Conservation (phyloP, 768 basidiomycete species). For the Lactifluus volemus region DNA sequence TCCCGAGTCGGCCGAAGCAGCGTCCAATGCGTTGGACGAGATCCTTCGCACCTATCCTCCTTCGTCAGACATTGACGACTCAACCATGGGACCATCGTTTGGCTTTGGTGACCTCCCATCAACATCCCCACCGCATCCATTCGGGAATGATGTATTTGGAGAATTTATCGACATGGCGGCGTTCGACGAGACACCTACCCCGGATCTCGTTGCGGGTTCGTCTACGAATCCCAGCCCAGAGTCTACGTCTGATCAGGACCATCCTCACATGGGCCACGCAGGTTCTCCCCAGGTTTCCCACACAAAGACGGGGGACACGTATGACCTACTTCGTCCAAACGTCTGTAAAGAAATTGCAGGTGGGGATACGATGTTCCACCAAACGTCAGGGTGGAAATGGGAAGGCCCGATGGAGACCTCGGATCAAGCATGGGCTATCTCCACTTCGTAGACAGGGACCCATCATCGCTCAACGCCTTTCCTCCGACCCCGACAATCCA, state of each 20-base stretch:
- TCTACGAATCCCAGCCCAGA: constrained; percentile 74
- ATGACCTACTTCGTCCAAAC: constrained; percentile 46
- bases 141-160: constrained; percentile 41
- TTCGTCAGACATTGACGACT: constrained; percentile 34
- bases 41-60: constrained; percentile 49
- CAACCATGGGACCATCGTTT: constrained; percentile 19
- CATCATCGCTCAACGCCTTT: not conserved
- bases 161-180: constrained; percentile 66
- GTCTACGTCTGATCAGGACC: constrained; percentile 54
- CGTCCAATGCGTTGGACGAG: constrained; percentile 50
- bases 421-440: constrained; percentile 68
- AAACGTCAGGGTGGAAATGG: constrained; percentile 58
- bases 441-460: constrained; percentile 32
- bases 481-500: constrained; percentile 19
- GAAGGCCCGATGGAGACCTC: constrained; percentile 54
- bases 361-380: constrained; percentile 63
- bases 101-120: constrained; percentile 26
- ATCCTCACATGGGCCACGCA: constrained; percentile 29
- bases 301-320: constrained; percentile 38
- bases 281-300: constrained; percentile 34
- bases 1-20: constrained; percentile 32
- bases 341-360: constrained; percentile 66
- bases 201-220: constrained; percentile 60
- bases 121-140: constrained; percentile 21
- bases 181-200: constrained; percentile 53